Evolutionary conservation across 441 rosid genomes (phyloP), one percentile per base, ranked within the genome.

Genomic region (Omphalea diandra): DNA sequence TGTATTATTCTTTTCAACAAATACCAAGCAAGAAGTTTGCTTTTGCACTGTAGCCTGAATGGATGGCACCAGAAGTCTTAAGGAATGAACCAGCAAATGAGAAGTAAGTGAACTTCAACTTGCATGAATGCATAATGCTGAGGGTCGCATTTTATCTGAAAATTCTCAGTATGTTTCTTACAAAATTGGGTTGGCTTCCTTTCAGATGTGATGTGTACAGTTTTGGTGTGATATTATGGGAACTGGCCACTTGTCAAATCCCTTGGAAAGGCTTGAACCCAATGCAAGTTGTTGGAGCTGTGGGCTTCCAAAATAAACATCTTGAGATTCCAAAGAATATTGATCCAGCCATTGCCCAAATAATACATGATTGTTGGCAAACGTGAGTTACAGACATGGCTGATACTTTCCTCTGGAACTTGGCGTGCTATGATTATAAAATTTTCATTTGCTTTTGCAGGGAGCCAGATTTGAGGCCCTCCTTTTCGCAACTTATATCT

Each of bases 11-110:
- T 71, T 69, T 38, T 68, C 31, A 27, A 32, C 58, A 35, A 67
- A 63, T 65, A 36, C 56, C n/a, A 10, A 50, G 63, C 54, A 32
- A 41, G 33, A 70, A 55, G 20, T 66, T 70, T 77, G 38, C 71
- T 76, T 36, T 73, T 79, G 78, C 15, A 9, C 61, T 83, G 83
- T 91, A 96, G 99, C 97, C 99, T 20, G 99, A 96, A 76, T 96
- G 99, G 99, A 96, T 96, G 99, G 99, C 99, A 55, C 99, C 99
- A 2, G 99, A 96, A 88, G 90, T 96, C 73, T 81, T 96, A 67
- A 86, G 99, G 81, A 93, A 96, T 79, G 99, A 96, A 85, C 99
- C 86, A 3, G 97, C 99, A 72, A 84, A 96, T 69, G 99, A 96
- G 81, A 96, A 93, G 98, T 95, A 79, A 81, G 97, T 83, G 71